Percentiles rank a stretch among this genome's conserved stretches.
phyloP scores from a whole-genome alignment of 768 basidiomycete species.

The Mycena capillaripes region DNA sequence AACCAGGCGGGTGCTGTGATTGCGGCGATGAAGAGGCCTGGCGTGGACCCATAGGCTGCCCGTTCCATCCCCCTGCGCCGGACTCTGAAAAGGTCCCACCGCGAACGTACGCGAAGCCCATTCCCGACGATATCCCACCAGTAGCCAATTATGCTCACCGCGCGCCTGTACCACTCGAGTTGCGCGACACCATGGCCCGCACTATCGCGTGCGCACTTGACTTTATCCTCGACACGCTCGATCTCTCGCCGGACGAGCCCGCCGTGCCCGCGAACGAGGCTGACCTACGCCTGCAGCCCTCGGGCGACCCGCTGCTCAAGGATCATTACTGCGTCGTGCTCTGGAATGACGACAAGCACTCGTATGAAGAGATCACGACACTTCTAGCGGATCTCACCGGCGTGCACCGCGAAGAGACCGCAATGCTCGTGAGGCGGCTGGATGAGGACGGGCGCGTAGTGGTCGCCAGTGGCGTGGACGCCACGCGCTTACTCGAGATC shows the following conservation, averaged over 20 bases:
- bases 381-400: conserved; percentile 72
- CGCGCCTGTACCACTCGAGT: conserved; percentile 69
- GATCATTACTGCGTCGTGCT: conserved; percentile 87
- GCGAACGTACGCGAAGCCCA: conserved; percentile 54
- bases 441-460: conserved; percentile 89
- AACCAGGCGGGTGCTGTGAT: conserved; percentile 94
- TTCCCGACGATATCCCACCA: conserved; percentile 69
- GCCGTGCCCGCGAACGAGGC: conserved; percentile 75
- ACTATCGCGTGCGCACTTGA: conserved; percentile 86
- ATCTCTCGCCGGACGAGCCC: conserved; percentile 86
- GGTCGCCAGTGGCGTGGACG: conserved; percentile 78
- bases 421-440: conserved; percentile 67
- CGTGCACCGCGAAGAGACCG: conserved; percentile 67
- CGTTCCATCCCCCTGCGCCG: conserved; percentile 77
- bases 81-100: conserved; percentile 49
- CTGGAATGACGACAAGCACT: conserved; percentile 99
- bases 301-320: conserved; percentile 83
- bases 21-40: conserved; percentile 95
- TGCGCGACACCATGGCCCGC: conserved; percentile 80
- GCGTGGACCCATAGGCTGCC: conserved; percentile 76
- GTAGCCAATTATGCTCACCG: conserved; percentile 73
- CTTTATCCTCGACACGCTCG: conserved; percentile 86
- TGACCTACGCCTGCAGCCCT: conserved; percentile 79
- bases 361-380: conserved; percentile 87
- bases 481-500: conserved; percentile 74